These are phyloP conservation scores for Colletotrichum orbiculare DNA, from an alignment of 2,329 filamentous ascomycete species.

Conservation along the genomic window DNA sequence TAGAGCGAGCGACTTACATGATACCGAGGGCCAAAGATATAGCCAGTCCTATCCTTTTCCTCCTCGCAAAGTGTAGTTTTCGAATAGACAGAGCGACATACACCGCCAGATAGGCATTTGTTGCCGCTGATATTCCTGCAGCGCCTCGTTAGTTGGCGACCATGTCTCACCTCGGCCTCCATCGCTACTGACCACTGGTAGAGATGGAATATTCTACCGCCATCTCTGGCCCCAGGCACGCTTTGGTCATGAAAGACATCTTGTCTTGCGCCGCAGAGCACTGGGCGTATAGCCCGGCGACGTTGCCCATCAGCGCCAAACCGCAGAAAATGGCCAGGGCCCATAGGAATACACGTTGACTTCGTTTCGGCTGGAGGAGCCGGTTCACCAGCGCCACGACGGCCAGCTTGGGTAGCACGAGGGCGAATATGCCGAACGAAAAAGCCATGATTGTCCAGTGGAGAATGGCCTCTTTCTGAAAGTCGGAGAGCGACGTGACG, in stretches of 20 bases:
- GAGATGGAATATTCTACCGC: conserved; percentile 53
- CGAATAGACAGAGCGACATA: conserved; percentile 52
- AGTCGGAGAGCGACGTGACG: conserved; percentile 42
- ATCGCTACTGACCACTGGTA: conserved; percentile 48
- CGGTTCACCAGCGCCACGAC: conserved; percentile 51
- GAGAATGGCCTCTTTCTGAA: conserved; percentile 44
- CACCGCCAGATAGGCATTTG: conserved; percentile 53
- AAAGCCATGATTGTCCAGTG: conserved; percentile 52
- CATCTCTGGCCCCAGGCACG: conserved; percentile 47
- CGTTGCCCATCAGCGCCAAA: conserved; percentile 46
- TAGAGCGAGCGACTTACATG: conserved; percentile 9
- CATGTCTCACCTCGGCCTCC: too few species aligned
- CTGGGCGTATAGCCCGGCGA: conserved; percentile 54
- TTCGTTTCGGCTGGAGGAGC: conserved; percentile 49
- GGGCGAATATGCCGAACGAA: conserved; percentile 50
- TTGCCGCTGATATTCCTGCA: conserved; percentile 26
- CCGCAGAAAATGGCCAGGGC: conserved; percentile 44
- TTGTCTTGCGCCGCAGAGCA: conserved; percentile 52
- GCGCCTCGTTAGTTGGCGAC: neutral
- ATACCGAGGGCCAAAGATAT: conserved; percentile 49
- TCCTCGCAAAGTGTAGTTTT: conserved; percentile 49
- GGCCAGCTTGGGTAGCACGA: conserved; percentile 54
- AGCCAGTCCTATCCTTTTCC: conserved; percentile 53
- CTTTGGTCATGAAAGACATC: conserved; percentile 48
- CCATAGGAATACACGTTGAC: conserved; percentile 51